Conservation (phyloP, 2,329 filamentous ascomycete species). For the Dissoconium aciculare region DNA sequence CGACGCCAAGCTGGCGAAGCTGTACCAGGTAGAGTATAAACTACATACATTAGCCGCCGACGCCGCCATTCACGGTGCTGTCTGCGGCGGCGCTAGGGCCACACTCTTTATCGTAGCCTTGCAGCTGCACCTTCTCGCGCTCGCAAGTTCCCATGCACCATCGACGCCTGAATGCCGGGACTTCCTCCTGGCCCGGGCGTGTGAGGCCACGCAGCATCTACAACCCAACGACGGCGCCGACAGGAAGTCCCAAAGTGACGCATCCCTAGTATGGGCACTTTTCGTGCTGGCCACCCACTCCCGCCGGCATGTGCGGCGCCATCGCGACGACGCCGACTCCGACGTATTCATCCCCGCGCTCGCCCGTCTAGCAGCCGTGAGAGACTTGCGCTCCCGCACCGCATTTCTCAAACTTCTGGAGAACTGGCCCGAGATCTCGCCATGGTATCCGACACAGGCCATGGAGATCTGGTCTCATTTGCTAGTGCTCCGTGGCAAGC, state of each 20-base stretch:
- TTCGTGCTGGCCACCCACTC: background rate
- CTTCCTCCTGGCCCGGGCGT: background rate
- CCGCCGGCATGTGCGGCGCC: background rate
- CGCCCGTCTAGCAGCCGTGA: background rate
- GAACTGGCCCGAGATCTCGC: background rate
- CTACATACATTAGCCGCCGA: conserved; percentile 1
- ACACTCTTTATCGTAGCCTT: background rate
- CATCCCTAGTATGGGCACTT: background rate
- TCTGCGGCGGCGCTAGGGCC: background rate
- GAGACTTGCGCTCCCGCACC: background rate
- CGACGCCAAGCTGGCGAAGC: conserved; percentile 1
- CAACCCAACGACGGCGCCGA: background rate
- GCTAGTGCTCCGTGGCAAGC: background rate
- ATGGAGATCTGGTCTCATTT: background rate
- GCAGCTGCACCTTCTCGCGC: background rate
- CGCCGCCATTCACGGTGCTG: no score
- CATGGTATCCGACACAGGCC: background rate
- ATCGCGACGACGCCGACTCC: background rate
- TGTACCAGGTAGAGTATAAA: conserved; percentile 1
- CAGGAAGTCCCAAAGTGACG: background rate
- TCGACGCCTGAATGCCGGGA: background rate
- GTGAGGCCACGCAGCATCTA: background rate
- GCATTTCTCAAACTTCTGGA: background rate
- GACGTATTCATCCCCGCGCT: background rate
- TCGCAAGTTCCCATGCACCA: conserved; percentile 1